Conservation (phyloP, 2,329 filamentous ascomycete genomes). For the Eutypella sp. region DNA sequence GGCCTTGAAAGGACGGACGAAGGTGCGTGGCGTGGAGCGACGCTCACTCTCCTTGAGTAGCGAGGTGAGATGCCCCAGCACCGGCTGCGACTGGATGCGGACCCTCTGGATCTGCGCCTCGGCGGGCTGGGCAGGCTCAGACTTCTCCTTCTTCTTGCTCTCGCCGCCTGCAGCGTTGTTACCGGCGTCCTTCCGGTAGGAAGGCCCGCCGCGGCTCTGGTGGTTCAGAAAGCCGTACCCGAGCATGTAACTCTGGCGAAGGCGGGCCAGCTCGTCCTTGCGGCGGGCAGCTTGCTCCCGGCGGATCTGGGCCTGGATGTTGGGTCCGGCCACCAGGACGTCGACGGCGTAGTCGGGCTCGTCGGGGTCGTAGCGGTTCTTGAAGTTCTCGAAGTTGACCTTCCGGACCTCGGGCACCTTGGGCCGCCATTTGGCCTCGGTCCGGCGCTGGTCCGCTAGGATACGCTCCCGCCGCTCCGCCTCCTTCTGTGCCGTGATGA, state of each 20-base stretch:
- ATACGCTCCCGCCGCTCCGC: conserved; percentile 33
- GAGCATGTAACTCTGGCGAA: conserved; percentile 26
- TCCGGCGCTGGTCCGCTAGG: conserved; percentile 29
- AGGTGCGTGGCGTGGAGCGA: conserved; percentile 32
- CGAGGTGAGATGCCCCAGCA: conserved; percentile 34
- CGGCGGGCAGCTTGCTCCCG: conserved; percentile 32
- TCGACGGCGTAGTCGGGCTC: conserved; percentile 36
- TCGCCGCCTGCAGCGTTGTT: conserved; percentile 16
- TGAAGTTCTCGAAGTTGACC: conserved; percentile 39
- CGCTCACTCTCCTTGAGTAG: conserved; percentile 32
- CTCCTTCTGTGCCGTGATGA: conserved; percentile 29
- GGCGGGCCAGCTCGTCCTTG: conserved; percentile 30
- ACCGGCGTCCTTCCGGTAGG: conserved; percentile 8
- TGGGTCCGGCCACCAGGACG: conserved; percentile 30
- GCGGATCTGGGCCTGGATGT: conserved; percentile 33
- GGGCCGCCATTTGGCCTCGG: conserved; percentile 33
- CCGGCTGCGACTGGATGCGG: conserved; percentile 36
- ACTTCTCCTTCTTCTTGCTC: conserved; percentile 16
- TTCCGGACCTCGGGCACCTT: conserved; percentile 37
- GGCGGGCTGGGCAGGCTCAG: conserved; percentile 10
- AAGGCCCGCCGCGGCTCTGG: conserved; percentile 6
- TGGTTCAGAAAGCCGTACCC: conserved; percentile 9
- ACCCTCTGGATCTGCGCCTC: conserved; percentile 23
- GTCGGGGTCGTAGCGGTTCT: conserved; percentile 33
- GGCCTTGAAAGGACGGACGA: conserved; percentile 36